A percentile compares a stretch with the other conserved stretches of the same genome.
Evolutionary conservation across 2,329 filamentous ascomycete genomes (phyloP).

Genomic region (Xylariales sp.): DNA sequence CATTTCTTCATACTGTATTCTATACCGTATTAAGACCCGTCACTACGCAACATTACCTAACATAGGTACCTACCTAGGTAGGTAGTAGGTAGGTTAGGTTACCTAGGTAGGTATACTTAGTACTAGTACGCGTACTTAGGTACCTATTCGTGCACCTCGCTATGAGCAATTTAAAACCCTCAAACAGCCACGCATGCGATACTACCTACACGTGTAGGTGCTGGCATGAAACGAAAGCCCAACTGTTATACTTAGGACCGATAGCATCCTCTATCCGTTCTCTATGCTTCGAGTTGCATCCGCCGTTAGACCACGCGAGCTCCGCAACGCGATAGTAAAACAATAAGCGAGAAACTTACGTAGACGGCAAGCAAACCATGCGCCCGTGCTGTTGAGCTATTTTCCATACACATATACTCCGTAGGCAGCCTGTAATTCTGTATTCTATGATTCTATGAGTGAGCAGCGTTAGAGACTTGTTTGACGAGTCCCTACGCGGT

Average conservation of each 20-base stretch:
- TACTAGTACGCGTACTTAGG: background rate
- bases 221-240: constrained; percentile 13
- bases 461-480: background rate
- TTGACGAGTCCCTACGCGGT: background rate
- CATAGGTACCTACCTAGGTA: constrained; percentile 7
- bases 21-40: constrained; percentile 20
- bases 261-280: too few species aligned
- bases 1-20: constrained; percentile 4
- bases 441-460: too few species aligned
- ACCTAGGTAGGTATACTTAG: too few species aligned
- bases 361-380: too few species aligned
- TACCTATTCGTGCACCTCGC: background rate
- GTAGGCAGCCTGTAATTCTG: too few species aligned
- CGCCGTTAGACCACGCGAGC: background rate
- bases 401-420: background rate
- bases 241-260: constrained; percentile 1
- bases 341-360: background rate
- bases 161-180: constrained; percentile 34
- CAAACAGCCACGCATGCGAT: constrained; percentile 35
- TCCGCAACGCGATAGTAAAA: constrained; percentile 2
- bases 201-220: background rate
- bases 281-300: too few species aligned
- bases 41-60: constrained; percentile 4
- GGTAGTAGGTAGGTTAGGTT: too few species aligned
- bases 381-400: background rate